Conservation (phyloP, 2,329 filamentous ascomycete genomes). For the Pyrenophora tritici-repentis region DNA sequence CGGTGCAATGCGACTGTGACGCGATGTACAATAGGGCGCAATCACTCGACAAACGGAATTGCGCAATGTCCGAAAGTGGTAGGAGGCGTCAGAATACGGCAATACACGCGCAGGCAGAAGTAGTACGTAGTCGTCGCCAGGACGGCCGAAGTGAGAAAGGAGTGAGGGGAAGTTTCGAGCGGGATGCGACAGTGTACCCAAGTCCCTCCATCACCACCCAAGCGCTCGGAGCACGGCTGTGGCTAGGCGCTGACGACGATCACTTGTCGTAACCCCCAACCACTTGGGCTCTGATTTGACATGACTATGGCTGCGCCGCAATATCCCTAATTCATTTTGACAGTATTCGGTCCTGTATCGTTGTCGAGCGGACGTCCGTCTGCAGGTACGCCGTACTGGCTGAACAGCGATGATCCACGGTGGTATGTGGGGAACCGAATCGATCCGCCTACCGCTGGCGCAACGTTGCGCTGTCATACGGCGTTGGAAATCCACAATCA, state of each 20-base stretch:
- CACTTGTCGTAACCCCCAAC: slow-evolving; percentile 4
- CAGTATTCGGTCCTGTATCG: no score
- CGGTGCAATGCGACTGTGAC: slow-evolving; percentile 5
- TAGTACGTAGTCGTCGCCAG: not conserved
- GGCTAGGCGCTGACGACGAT: slow-evolving; percentile 7
- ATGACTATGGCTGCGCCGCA: not conserved
- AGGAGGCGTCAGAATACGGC: not conserved
- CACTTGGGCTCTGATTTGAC: not conserved
- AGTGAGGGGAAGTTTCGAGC: slow-evolving; percentile 7
- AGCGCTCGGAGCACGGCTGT: slow-evolving; percentile 7
- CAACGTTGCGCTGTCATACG: not conserved
- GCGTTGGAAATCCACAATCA: not conserved
- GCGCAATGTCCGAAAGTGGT: not conserved
- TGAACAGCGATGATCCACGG: not conserved
- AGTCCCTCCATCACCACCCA: slow-evolving; percentile 6
- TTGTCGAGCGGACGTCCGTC: no score
- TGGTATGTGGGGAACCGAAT: not conserved
- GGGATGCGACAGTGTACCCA: slow-evolving; percentile 6
- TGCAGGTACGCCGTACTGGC: not conserved
- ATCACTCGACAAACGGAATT: no score
- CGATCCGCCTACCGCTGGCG: not conserved
- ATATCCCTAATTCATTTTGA: no score
- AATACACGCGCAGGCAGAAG: not conserved
- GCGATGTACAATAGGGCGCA: not conserved
- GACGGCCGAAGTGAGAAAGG: not conserved